phyloP scores from a whole-genome alignment of 345 rosid species.

The Raphanus raphanistrum region DNA sequence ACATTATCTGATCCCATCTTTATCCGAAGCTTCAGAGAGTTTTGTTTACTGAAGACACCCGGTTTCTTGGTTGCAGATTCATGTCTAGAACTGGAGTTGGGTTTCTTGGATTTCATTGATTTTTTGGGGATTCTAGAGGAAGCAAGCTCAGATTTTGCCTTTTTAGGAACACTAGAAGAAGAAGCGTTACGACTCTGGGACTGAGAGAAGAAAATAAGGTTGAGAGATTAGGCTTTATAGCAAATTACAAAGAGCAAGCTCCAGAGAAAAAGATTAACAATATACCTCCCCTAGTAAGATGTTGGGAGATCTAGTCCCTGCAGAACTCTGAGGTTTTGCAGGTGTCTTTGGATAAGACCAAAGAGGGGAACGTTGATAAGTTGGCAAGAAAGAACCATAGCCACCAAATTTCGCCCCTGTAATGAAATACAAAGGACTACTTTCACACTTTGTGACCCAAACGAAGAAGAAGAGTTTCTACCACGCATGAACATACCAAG shows the following conservation, averaged over 20 bases:
- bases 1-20: not conserved
- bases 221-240: not conserved
- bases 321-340: not conserved
- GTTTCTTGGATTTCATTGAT: not conserved
- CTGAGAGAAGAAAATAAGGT: not conserved
- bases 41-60: not conserved
- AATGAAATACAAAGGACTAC: not conserved
- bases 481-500: not conserved
- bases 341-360: not conserved
- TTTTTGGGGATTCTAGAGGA: not conserved
- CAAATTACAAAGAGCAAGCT: too few relatives aligned
- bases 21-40: not conserved
- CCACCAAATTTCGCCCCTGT: constrained; percentile 1
- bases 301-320: constrained; percentile 1
- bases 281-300: not conserved
- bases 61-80: not conserved
- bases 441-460: not conserved
- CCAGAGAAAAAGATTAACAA: not conserved
- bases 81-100: not conserved
- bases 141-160: not conserved
- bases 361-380: constrained; percentile 3
- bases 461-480: not conserved
- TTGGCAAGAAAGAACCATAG: constrained; percentile 1
- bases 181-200: not conserved
- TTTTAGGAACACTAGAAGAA: not conserved